Conservation (phyloP, 2,329 filamentous ascomycete species). For the Colletotrichum godetiae region DNA sequence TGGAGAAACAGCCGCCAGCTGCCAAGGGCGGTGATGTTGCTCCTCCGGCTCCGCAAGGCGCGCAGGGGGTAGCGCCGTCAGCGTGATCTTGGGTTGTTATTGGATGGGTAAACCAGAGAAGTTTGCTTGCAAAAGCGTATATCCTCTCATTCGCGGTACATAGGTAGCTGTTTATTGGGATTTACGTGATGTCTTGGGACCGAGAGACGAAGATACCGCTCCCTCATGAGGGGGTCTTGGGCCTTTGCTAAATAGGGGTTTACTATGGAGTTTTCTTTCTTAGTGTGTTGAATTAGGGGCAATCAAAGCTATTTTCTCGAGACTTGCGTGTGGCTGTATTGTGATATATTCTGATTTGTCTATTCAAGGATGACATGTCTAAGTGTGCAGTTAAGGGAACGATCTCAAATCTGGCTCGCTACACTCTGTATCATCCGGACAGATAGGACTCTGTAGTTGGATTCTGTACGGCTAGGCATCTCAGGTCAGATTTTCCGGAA, state of each 20-base stretch:
- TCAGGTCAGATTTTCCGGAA: not conserved
- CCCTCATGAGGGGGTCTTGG: not conserved
- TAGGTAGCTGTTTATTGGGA: not conserved
- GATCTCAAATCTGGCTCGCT: no score
- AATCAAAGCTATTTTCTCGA: not conserved
- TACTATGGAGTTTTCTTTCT: not conserved
- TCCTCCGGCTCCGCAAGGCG: slow-evolving; percentile 17
- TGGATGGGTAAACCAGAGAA: not conserved
- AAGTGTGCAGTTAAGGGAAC: not conserved
- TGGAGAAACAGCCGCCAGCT: slow-evolving; percentile 57
- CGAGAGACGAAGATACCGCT: slow-evolving; percentile 14
- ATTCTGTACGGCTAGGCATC: no score
- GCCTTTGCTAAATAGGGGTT: not conserved
- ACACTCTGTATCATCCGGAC: no score
- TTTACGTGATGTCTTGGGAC: not conserved
- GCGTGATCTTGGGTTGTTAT: slow-evolving; percentile 7
- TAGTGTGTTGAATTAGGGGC: not conserved
- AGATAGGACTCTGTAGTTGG: no score
- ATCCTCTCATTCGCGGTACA: not conserved
- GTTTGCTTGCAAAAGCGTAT: not conserved
- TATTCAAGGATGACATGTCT: no score
- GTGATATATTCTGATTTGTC: not conserved
- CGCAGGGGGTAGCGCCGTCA: slow-evolving; percentile 29
- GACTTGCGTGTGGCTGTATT: no score
- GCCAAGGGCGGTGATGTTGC: slow-evolving; percentile 13